These are phyloP conservation scores for Aspergillus indologenus DNA, from an alignment of 495 filamentous ascomycete species.

Conservation along the genomic window DNA sequence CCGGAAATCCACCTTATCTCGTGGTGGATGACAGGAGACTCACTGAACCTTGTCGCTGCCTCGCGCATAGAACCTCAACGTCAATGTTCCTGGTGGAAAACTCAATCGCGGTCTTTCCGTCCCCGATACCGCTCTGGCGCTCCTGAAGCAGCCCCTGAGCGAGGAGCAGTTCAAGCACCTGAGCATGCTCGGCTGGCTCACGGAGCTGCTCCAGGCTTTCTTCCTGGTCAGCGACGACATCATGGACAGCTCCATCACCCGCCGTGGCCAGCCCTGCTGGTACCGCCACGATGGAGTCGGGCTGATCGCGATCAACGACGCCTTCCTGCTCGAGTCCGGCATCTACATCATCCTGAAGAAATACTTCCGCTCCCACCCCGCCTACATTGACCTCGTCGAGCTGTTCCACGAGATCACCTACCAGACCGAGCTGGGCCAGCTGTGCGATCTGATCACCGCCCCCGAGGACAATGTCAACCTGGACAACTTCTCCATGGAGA, in stretches of 20 bases:
- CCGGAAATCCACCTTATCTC: not conserved
- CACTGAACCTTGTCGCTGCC: constrained; percentile 13
- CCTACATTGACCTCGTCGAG: constrained; percentile 87
- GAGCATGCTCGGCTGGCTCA: constrained; percentile 90
- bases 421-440: constrained; percentile 92
- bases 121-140: constrained; percentile 79
- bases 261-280: constrained; percentile 93
- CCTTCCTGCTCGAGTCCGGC: constrained; percentile 87
- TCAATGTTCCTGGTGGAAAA: constrained; percentile 91
- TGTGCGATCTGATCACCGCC: constrained; percentile 91
- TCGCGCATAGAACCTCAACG: constrained; percentile 61
- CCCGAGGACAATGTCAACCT: constrained; percentile 87
- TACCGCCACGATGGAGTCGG: constrained; percentile 83
- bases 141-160: constrained; percentile 67
- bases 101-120: constrained; percentile 99
- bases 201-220: constrained; percentile 96
- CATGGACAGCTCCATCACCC: constrained; percentile 93
- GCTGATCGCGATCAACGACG: constrained; percentile 95
- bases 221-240: constrained; percentile 99
- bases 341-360: constrained; percentile 93
- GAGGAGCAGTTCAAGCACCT: constrained; percentile 80
- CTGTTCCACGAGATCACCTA: constrained; percentile 92
- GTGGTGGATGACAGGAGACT: not conserved
- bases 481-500: constrained; percentile 87
- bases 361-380: constrained; percentile 78